Evolutionary conservation across 2,329 filamentous ascomycete genomes (phyloP), one percentile per base, ranked within the genome.

Genomic region (Acrocalymma vagum): DNA sequence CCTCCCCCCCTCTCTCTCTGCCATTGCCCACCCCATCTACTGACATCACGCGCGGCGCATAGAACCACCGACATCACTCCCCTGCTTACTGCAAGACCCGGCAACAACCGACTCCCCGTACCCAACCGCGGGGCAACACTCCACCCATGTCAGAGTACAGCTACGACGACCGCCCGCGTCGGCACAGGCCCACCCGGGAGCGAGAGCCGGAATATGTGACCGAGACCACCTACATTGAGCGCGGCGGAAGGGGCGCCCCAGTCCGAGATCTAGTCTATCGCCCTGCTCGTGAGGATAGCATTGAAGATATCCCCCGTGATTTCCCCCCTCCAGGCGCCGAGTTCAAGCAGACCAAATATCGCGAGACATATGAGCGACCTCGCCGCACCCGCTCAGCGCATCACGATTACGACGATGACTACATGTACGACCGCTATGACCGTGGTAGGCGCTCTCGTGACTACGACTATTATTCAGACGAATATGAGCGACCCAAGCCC

Each of bases 291-390:
- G 86, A 92, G 65, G 86, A 90, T 60, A 91, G 86, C 68, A 85
- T 95, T 63, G 92, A 96, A 72, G 89, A 95, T 72, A 84, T 95
- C 45, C 83, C 84, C 51, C 85, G 90, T 54, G 88, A 95, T 56
- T 95, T 95, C 60, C 89, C 89, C 21, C 88, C 90, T 6, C 86
- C 85, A 5, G 84, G 60, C 63, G 67, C 60, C 63, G 72, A 75
- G 55, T 72, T 72, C 54, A 69, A 72, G 20, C 71, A 72, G 32
- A 72, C 72, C 34, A 71, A 65, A 46, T 75, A 76, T 54, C 70
- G 78, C 51, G 77, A 79, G 55, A 70, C 74, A 40, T 72, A 74
- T 48, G 69, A 69, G 39, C 67, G 72, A 34, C 80, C 81, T 51
- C 81, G 82, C 53, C 81, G 86, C 42, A 77, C 85, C 55, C 80